Base-by-base conservation (phyloP, 2,329 filamentous ascomycete species). In the Chaetomiaceae sp. region DNA sequence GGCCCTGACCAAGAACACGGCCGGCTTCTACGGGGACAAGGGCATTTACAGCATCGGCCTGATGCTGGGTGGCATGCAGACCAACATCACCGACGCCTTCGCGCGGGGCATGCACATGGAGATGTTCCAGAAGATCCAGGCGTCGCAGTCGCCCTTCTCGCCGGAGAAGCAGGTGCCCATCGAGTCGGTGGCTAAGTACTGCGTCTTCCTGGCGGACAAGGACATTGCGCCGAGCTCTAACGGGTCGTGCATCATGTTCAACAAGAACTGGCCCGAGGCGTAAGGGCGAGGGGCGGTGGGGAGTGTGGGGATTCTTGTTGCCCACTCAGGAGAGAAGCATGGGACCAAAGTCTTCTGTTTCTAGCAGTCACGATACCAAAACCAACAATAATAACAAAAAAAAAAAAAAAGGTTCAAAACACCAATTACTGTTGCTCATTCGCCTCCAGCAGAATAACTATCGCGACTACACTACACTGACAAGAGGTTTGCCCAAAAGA, bases 61-160 rank as follows among this genome's bases (percentile, higher is more conserved):
- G 52, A 64, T 78, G 55, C 67, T 78, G 37, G 78, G 76, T 9
- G 73, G 67, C n/a, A 80, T 82, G 74, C 53, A 68, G 4, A 82
- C 79, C 10, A 80, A 81, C 54, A 81, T 83, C 44, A 57, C 52
- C 3, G 73, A 76, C 25, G 67, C 68, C 3, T 68, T 80, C 43
- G 57, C 58, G 2, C 48, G 49, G 13, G 67, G 67, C 5, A 46
- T 68, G 46, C 66, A 73, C 55, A 51, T 60, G 53, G 65, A 67
- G 27, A 66, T 55, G 46, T 67, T 65, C 57, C 55, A 51, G 25
- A 50, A 61, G 49, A 60, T 63, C 38, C 48, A 60, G 48, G 54
- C 48, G 10, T 54, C 58, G 4, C 57, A 63, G 43, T 65, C 65
- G 5, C 64, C 65, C 4, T 66, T 62, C 33, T 59, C 61, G n/a